Evolutionary conservation across 805 yeast species (phyloP).

Genomic region (Scheffersomyces ergatensis): DNA sequence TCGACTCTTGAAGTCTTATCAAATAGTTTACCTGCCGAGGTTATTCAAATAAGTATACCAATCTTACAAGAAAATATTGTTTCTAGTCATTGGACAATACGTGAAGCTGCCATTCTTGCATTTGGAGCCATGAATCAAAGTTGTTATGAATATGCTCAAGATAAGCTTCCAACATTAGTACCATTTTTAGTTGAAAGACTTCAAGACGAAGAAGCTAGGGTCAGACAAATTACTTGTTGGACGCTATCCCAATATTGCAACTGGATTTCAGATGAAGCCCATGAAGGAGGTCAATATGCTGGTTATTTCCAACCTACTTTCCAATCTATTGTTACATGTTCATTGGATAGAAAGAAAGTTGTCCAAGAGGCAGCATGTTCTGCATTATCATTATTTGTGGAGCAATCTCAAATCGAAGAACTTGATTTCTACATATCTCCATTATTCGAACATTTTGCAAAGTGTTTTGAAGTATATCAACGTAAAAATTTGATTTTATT

Average conservation of each 20-base stretch:
- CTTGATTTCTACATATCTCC: conserved; percentile 64
- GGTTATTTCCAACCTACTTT: conserved; percentile 74
- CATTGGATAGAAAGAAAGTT: conserved; percentile 78
- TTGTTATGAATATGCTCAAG: conserved; percentile 67
- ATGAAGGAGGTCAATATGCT: conserved; percentile 58
- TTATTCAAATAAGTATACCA: conserved; percentile 69
- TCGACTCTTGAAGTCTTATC: conserved; percentile 87
- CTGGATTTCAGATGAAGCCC: conserved; percentile 77
- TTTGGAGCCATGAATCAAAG: conserved; percentile 95
- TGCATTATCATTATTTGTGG: conserved; percentile 81
- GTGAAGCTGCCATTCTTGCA: conserved; percentile 93
- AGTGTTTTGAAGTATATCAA: conserved; percentile 77
- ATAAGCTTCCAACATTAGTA: conserved; percentile 73
- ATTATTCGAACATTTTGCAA: conserved; percentile 64
- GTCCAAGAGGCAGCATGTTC: conserved; percentile 96
- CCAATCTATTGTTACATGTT: conserved; percentile 69
- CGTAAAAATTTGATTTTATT: conserved; percentile 76
- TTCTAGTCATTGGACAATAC: conserved; percentile 76
- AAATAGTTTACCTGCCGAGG: conserved; percentile 61
- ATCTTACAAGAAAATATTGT: conserved; percentile 67
- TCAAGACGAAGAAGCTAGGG: conserved; percentile 74
- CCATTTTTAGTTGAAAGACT: conserved; percentile 83
- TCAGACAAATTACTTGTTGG: conserved; percentile 95
- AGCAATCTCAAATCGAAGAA: conserved; percentile 62
- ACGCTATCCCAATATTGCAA: conserved; percentile 79